A percentile compares a stretch with the other conserved stretches of the same genome.
phyloP scores from a whole-genome alignment of 257 asterid genomes.

The Nyctanthes arbortristis region DNA sequence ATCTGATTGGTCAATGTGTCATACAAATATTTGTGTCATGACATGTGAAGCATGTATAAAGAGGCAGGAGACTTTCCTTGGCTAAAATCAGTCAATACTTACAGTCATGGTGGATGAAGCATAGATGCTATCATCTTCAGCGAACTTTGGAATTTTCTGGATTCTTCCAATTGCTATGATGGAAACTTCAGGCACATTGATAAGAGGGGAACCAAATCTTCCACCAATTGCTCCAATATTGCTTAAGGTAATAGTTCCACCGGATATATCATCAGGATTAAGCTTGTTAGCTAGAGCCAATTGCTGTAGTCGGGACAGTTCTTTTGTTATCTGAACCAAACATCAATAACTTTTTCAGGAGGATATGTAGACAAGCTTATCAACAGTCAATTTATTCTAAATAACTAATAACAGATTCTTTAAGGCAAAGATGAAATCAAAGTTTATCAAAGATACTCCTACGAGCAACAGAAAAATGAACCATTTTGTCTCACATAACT shows the following conservation, averaged over 20 bases:
- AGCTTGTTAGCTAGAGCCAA: constrained; percentile 85
- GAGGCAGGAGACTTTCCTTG: not conserved
- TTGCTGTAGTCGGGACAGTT: constrained; percentile 62
- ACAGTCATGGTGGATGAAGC: constrained; percentile 82
- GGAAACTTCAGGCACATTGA: constrained; percentile 83
- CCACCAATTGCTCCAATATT: constrained; percentile 98
- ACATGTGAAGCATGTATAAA: not conserved
- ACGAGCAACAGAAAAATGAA: too few species aligned
- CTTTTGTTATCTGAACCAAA: constrained; percentile 64
- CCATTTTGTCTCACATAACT: too few species aligned
- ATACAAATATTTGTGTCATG: not conserved
- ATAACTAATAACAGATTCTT: too few species aligned
- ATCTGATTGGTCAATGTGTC: too few species aligned
- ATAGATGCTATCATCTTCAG: constrained; percentile 57
- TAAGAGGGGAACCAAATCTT: constrained; percentile 86
- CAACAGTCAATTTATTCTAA: too few species aligned
- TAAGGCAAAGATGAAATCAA: too few species aligned
- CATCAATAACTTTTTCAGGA: not conserved
- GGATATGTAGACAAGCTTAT: not conserved
- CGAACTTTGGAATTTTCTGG: constrained; percentile 68
- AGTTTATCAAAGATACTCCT: too few species aligned
- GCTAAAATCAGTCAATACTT: constrained; percentile 27
- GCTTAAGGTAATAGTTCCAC: constrained; percentile 87
- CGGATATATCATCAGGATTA: constrained; percentile 70
- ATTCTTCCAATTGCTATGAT: constrained; percentile 92